phyloP scores from a whole-genome alignment of 2,329 filamentous ascomycete species.

The Xylaria digitata region DNA sequence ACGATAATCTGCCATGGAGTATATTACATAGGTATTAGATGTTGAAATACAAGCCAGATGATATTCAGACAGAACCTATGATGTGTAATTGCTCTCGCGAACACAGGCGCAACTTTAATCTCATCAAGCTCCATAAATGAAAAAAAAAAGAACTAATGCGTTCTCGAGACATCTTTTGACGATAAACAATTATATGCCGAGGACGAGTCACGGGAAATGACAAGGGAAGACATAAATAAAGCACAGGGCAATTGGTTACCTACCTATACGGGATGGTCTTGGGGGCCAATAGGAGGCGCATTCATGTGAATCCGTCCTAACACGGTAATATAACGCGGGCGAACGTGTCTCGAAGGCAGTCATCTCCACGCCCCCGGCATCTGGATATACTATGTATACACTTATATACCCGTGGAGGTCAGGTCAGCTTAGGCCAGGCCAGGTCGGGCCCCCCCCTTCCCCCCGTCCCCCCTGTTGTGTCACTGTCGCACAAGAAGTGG shows the following conservation, averaged over 20 bases:
- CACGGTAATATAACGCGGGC: slow-evolving; percentile 19
- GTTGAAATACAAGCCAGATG: too few relatives aligned
- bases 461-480: slow-evolving; percentile 16
- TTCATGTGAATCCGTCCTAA: slow-evolving; percentile 5
- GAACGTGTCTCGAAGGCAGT: slow-evolving; percentile 18
- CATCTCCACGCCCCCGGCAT: not conserved
- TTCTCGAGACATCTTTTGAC: too few relatives aligned
- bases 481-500: slow-evolving; percentile 21
- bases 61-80: too few relatives aligned
- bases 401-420: not conserved
- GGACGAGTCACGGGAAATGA: not conserved
- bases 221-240: not conserved
- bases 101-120: too few relatives aligned
- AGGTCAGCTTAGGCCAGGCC: slow-evolving; percentile 4
- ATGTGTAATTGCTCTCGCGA: too few relatives aligned
- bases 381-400: not conserved
- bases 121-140: too few relatives aligned
- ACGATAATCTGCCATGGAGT: too few relatives aligned
- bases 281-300: slow-evolving; percentile 17
- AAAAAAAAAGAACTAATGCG: too few relatives aligned
- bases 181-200: not conserved
- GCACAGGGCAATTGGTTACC: not conserved
- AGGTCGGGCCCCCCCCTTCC: not conserved
- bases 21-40: too few relatives aligned
- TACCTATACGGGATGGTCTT: not conserved